These are phyloP conservation scores for Aureobasidium sp. DNA, from an alignment of 2,329 filamentous ascomycete species.

Conservation along the genomic window DNA sequence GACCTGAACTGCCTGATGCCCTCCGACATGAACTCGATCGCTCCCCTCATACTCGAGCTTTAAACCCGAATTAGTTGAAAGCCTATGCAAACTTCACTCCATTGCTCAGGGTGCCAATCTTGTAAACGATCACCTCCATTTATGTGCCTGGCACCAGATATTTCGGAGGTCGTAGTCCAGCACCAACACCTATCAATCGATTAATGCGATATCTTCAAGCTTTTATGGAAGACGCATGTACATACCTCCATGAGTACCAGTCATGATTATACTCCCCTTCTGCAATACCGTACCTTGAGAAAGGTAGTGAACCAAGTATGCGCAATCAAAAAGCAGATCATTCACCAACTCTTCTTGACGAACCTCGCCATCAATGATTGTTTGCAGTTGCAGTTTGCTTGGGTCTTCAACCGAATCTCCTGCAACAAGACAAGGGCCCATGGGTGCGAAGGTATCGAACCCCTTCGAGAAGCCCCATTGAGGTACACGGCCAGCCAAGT, in stretches of 20 bases:
- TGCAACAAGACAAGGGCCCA: slow-evolving; percentile 44
- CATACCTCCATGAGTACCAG: slow-evolving; percentile 29
- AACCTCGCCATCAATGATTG: slow-evolving; percentile 39
- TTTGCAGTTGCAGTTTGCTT: slow-evolving; percentile 33
- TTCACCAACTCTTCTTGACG: slow-evolving; percentile 33
- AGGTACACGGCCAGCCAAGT: slow-evolving; percentile 42
- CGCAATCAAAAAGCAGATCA: slow-evolving; percentile 35
- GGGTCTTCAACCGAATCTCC: slow-evolving; percentile 36
- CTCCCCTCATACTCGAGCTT: no score
- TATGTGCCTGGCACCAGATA: no score
- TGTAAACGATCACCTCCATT: no score
- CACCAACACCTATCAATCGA: no score
- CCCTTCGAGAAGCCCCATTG: slow-evolving; percentile 52
- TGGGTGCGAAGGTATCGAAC: slow-evolving; percentile 47
- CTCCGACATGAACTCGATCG: no score
- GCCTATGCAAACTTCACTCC: no score
- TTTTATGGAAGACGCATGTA: no score
- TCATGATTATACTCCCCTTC: slow-evolving; percentile 43
- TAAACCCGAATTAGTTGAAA: no score
- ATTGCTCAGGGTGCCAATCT: no score
- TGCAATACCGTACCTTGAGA: slow-evolving; percentile 39
- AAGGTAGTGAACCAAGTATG: slow-evolving; percentile 34
- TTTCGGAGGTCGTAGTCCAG: no score
- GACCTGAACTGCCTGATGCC: no score
- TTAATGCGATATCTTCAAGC: no score